Evolutionary conservation across 2,329 filamentous ascomycete species (phyloP).

Genomic region (Penicillium freii): DNA sequence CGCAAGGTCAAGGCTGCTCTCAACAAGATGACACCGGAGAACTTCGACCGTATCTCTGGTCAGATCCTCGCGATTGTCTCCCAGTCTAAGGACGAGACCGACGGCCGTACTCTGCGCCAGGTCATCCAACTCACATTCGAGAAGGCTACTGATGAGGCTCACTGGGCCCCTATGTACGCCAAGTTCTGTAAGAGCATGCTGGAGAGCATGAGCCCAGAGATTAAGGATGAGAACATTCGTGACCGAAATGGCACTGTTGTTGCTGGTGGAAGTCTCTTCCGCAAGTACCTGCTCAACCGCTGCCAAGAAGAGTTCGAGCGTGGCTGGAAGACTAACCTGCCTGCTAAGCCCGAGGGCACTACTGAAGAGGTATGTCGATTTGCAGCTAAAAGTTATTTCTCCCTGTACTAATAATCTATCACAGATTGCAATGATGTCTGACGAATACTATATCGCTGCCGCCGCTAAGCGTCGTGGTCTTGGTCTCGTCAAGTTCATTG

Average conservation of each 20-base stretch:
- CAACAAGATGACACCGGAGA: slow-evolving; percentile 99
- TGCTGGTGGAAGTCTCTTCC: slow-evolving; percentile 89
- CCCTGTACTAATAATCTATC: not conserved
- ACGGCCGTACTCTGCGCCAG: slow-evolving; percentile 91
- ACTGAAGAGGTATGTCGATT: slow-evolving; percentile 54
- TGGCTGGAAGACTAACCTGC: slow-evolving; percentile 89
- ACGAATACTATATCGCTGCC: slow-evolving; percentile 92
- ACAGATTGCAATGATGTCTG: slow-evolving; percentile 73
- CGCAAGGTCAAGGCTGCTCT: slow-evolving; percentile 97
- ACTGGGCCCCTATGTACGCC: slow-evolving; percentile 99
- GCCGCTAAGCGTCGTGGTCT: slow-evolving; percentile 95
- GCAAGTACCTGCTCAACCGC: slow-evolving; percentile 96
- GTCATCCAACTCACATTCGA: slow-evolving; percentile 99
- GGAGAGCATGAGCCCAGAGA: slow-evolving; percentile 88
- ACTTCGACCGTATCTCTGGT: slow-evolving; percentile 92
- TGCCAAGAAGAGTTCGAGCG: slow-evolving; percentile 99
- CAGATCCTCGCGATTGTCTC: slow-evolving; percentile 90
- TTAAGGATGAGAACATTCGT: slow-evolving; percentile 90
- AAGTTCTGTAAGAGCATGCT: slow-evolving; percentile 98
- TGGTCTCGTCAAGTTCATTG: slow-evolving; percentile 97
- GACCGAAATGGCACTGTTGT: slow-evolving; percentile 88
- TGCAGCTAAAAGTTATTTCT: not conserved
- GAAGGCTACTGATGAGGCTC: slow-evolving; percentile 96
- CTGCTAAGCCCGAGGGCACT: slow-evolving; percentile 70
- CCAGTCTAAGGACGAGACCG: slow-evolving; percentile 92